These are phyloP conservation scores for Sugiyamaella lignohabitans DNA, from an alignment of 805 yeast genomes.

Conservation along the genomic window DNA sequence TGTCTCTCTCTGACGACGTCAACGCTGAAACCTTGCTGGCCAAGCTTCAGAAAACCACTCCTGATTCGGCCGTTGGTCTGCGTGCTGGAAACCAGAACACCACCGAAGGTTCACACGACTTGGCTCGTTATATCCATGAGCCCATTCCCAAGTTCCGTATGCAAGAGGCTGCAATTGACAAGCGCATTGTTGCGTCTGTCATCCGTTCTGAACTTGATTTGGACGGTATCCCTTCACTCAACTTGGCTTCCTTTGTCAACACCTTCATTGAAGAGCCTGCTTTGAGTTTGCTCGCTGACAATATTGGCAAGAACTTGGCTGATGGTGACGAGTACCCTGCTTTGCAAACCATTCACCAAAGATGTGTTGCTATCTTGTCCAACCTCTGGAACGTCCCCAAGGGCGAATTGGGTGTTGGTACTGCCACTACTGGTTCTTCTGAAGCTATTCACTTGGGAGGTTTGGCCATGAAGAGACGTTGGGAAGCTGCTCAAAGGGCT, in stretches of 20 bases:
- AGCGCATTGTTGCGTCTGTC: constrained; percentile 51
- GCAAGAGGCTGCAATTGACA: constrained; percentile 50
- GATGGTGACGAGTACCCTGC: constrained; percentile 94
- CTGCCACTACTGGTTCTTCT: constrained; percentile 90
- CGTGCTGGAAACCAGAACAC: constrained; percentile 5
- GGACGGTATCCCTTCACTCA: constrained; percentile 79
- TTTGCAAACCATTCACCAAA: constrained; percentile 65
- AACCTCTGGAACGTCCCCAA: constrained; percentile 74
- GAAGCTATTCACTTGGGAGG: constrained; percentile 95
- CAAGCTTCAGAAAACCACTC: constrained; percentile 17
- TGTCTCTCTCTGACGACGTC: constrained; percentile 12
- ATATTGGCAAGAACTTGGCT: constrained; percentile 79
- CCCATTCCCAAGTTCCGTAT: constrained; percentile 50
- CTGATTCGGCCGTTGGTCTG: constrained; percentile 11
- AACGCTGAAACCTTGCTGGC: constrained; percentile 21
- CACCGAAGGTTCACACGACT: not conserved
- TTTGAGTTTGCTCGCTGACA: constrained; percentile 52
- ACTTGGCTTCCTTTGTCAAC: constrained; percentile 85
- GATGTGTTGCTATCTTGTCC: constrained; percentile 76
- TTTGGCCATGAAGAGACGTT: constrained; percentile 79
- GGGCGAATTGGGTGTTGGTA: constrained; percentile 54
- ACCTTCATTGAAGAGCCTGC: constrained; percentile 57
- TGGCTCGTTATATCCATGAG: constrained; percentile 12
- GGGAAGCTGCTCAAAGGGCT: constrained; percentile 64
- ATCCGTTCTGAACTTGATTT: constrained; percentile 68